Evolutionary conservation across 148 eudicot species (phyloP), one percentile per base, ranked within the genome.

Genomic region (Persicaria tinctoria): DNA sequence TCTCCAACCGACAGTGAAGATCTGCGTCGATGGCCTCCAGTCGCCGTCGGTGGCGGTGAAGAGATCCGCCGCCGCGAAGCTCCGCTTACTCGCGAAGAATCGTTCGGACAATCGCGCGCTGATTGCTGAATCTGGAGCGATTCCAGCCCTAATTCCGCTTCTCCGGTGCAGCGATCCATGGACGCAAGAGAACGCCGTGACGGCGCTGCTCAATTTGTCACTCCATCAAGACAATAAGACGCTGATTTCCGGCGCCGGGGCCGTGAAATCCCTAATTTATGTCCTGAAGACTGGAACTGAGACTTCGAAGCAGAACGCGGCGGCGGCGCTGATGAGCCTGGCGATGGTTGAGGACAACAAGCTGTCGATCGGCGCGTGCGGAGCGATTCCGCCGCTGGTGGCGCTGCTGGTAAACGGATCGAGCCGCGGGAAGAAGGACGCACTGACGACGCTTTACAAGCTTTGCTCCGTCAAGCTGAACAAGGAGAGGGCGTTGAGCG

Each of bases 171-270:
- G 81, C 9, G 98, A 93, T 75, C 97, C 97, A 4, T 82, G 82
- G 86, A 85, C 94, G 2, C 98, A 93, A 68, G 97, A 93, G 70
- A 92, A 93, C 69, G 86, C 98, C 0, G 98, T 93, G 0, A 93
- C 98, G 5, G 98, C 98, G 8, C 20, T 93, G 0, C 74, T 93
- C 0, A 93, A 93, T 32, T 69, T 93, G 2, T 93, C 98, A 0
- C 84, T 93, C 1, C 86, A 77, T 32, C 90, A 83, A 14, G 80
- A 75, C 0, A 93, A 91, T 75, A 87, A 86, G 76, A 14, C 50
- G 4, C 70, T 82, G 1, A 88, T 93, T 20, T 72, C 91, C 0
- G 79, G 75, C n/a, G 73, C 87, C 0, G 90, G 89, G 0, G 87
- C 97, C 0, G 80, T 93, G 0, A 93, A 93, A 55, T 81, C 97